Evolutionary conservation across 768 basidiomycete genomes (phyloP), one percentile per base, ranked within the genome.

Genomic region (Multifurca ochricompacta): DNA sequence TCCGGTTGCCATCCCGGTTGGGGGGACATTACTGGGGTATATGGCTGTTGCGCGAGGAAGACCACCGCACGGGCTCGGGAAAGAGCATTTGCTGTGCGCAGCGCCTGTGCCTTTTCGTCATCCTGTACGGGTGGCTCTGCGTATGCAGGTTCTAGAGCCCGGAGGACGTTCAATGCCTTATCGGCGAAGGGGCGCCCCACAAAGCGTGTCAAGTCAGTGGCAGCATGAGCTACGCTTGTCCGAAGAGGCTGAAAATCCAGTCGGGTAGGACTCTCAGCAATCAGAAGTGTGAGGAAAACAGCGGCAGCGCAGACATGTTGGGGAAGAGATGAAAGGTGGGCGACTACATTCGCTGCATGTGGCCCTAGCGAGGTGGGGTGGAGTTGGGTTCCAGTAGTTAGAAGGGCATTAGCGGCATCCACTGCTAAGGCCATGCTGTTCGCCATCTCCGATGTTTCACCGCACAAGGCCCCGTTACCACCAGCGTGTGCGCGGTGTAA

Each of bases 231-330:
- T 63, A 91, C 85, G 62, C 83, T 85, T 31, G 78, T 77, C 18
- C 87, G 83, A 71, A 89, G 89, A 32, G 87, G 73, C 27, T 78
- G 79, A 39, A 85, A 85, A 23, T 85, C 87, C 41, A 85, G 83
- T 59, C 88, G 87, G 57, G 86, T 85, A 47, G 87, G 84, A 62
- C 87, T 83, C 32, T 82, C 78, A 62, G 90, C 83, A 45, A 91
- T 77, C 63, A 91, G 87, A 71, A 90, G 90, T n/a, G 86, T 85
- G 77, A 91, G 89, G 70, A 91, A 91, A 83, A 91, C 89, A 45
- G 86, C 86, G 18, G 89, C 87, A 44, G 83, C 83, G 72, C 91
- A 91, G 61, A 84, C 80, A 64, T 91, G 87, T 70, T 85, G 87
- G 0, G 87, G 85, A 4, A 83, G 83, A 82, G 86, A 88, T 61